Percentiles rank a stretch among this genome's conserved stretches.
These are phyloP conservation scores for Stramenopiles sp. DNA, from an alignment of 352 stramenopile genomes.

Conservation along the genomic window DNA sequence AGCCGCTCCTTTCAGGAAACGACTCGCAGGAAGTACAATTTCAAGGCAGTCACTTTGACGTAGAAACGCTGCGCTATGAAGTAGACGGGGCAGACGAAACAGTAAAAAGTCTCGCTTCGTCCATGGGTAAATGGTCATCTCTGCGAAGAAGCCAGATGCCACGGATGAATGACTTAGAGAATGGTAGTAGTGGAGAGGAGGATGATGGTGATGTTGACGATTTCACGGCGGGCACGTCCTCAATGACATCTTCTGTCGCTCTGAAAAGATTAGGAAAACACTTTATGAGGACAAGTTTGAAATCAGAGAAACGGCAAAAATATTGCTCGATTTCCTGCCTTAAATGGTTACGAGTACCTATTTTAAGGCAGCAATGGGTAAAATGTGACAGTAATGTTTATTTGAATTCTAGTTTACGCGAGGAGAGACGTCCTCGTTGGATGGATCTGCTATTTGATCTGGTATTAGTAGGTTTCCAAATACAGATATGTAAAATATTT, in stretches of 20 bases:
- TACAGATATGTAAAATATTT: background rate
- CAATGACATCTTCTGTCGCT: background rate
- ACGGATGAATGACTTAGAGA: background rate
- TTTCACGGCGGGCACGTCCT: too few species aligned
- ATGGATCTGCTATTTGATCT: conserved; percentile 8
- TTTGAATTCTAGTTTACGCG: conserved; percentile 2
- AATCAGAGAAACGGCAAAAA: background rate
- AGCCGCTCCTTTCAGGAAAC: too few species aligned
- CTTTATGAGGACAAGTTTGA: background rate
- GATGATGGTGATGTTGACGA: background rate
- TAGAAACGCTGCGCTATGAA: too few species aligned
- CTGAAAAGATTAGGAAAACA: background rate
- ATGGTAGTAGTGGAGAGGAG: background rate
- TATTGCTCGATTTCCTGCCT: background rate
- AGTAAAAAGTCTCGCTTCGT: background rate
- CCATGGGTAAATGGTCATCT: background rate
- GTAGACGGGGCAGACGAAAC: too few species aligned
- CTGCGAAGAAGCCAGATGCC: background rate
- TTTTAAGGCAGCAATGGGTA: background rate
- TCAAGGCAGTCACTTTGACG: too few species aligned
- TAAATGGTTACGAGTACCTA: background rate
- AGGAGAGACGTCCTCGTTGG: conserved; percentile 4
- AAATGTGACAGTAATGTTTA: background rate
- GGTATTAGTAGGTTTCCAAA: background rate
- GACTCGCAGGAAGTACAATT: too few species aligned